Percentiles rank a stretch among this genome's conserved stretches.
Conservation (phyloP, 148 eudicot genomes). For the Diospyros lotus region DNA sequence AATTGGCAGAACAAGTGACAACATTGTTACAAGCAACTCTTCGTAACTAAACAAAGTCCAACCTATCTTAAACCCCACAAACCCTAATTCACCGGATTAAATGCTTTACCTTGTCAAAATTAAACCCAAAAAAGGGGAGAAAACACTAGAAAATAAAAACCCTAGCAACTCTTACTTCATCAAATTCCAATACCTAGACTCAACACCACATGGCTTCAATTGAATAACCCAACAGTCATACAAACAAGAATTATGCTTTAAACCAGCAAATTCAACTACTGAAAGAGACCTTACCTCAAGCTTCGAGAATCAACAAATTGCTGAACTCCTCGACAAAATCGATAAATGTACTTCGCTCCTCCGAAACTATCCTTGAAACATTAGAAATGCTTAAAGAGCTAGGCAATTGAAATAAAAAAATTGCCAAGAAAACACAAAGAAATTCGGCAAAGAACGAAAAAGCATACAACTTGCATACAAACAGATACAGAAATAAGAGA, state of each 20-base stretch:
- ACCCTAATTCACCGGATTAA: constrained; percentile 9
- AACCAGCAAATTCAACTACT: background rate
- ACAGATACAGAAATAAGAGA: background rate
- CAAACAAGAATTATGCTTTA: background rate
- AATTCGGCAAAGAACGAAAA: background rate
- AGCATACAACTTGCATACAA: background rate
- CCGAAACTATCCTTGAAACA: background rate
- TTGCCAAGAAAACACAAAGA: background rate
- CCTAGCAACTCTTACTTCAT: background rate
- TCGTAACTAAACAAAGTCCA: background rate
- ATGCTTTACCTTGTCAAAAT: background rate
- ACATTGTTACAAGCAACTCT: background rate
- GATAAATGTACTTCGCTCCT: constrained; percentile 2
- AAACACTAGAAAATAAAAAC: background rate
- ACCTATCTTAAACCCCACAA: background rate
- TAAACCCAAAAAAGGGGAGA: background rate
- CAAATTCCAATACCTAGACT: background rate
- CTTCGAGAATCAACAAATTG: background rate
- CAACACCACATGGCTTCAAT: background rate
- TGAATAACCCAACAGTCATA: background rate
- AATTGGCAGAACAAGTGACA: background rate
- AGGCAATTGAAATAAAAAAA: background rate
- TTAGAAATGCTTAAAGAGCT: background rate
- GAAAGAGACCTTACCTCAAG: background rate
- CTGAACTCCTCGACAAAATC: background rate